phyloP scores from a whole-genome alignment of 768 basidiomycete genomes.

The Auriscalpium vulgare region DNA sequence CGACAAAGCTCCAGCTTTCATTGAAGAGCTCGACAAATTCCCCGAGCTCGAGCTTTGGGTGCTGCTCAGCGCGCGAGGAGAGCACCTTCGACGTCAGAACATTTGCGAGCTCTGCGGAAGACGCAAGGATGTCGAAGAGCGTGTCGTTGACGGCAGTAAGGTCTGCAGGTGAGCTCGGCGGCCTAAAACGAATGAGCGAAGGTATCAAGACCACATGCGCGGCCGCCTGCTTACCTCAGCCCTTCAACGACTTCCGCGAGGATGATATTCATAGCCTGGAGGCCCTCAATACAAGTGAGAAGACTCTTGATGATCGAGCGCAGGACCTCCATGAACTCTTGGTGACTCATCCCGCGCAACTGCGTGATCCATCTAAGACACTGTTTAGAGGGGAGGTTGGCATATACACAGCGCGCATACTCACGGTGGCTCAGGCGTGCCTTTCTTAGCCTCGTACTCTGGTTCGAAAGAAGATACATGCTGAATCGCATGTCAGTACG shows the following conservation, averaged over 20 bases:
- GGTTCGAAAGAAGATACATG: slow-evolving; percentile 51
- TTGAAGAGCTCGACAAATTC: slow-evolving; percentile 81
- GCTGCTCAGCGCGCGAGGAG: slow-evolving; percentile 67
- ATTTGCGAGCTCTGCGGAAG: slow-evolving; percentile 81
- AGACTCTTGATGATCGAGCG: slow-evolving; percentile 53
- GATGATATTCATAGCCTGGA: slow-evolving; percentile 52
- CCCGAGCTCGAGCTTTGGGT: slow-evolving; percentile 59
- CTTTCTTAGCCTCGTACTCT: slow-evolving; percentile 42
- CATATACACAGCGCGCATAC: not conserved
- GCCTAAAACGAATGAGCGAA: slow-evolving; percentile 21
- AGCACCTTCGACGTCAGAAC: slow-evolving; percentile 76
- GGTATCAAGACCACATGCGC: not conserved
- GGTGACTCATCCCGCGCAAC: slow-evolving; percentile 59
- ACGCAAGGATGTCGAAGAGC: slow-evolving; percentile 65
- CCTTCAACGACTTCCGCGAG: slow-evolving; percentile 52
- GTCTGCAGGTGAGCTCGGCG: slow-evolving; percentile 31
- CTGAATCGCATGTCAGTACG: slow-evolving; percentile 24
- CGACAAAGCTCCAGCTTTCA: slow-evolving; percentile 83
- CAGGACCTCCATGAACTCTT: slow-evolving; percentile 58
- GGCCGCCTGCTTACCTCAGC: slow-evolving; percentile 24
- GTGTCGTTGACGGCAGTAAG: slow-evolving; percentile 51
- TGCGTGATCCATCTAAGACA: slow-evolving; percentile 39
- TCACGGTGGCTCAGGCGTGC: slow-evolving; percentile 7
- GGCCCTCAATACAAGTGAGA: slow-evolving; percentile 57
- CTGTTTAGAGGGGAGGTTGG: not conserved